These are phyloP conservation scores for Raphanus hybrid DNA, from an alignment of 441 rosid species.

Conservation along the genomic window DNA sequence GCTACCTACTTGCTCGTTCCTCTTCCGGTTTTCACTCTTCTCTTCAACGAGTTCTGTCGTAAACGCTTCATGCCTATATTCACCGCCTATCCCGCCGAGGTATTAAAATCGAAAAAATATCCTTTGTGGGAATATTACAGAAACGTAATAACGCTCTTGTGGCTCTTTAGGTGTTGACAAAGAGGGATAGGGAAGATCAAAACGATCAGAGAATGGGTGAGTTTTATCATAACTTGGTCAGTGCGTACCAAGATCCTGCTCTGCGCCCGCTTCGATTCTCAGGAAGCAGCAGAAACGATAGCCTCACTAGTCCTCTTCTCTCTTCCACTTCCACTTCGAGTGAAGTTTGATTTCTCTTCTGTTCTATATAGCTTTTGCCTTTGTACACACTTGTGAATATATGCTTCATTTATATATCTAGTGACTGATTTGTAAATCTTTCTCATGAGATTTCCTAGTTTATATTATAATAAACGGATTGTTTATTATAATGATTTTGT, in stretches of 20 bases:
- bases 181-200: conserved; percentile 74
- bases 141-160: conserved; percentile 18
- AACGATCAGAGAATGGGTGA: conserved; percentile 59
- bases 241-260: conserved; percentile 86
- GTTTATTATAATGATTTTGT: neutral
- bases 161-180: conserved; percentile 66
- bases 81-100: conserved; percentile 85
- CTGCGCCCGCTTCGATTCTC: conserved; percentile 65
- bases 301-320: conserved; percentile 70
- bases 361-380: neutral
- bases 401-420: conserved; percentile 22
- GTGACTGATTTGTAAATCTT: conserved; percentile 11
- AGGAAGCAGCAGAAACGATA: conserved; percentile 49
- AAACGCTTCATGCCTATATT: conserved; percentile 93
- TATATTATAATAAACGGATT: neutral
- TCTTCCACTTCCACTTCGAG: conserved; percentile 60
- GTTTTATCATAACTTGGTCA: conserved; percentile 60
- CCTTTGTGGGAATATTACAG: neutral
- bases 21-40: conserved; percentile 82
- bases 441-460: conserved; percentile 9
- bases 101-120: conserved; percentile 34
- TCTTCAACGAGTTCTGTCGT: conserved; percentile 94
- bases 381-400: conserved; percentile 30
- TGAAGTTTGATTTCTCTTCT: conserved; percentile 40
- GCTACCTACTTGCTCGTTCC: conserved; percentile 78